These are phyloP conservation scores for Plantago coronopus DNA, from an alignment of 305 asterid genomes.

Conservation along the genomic window DNA sequence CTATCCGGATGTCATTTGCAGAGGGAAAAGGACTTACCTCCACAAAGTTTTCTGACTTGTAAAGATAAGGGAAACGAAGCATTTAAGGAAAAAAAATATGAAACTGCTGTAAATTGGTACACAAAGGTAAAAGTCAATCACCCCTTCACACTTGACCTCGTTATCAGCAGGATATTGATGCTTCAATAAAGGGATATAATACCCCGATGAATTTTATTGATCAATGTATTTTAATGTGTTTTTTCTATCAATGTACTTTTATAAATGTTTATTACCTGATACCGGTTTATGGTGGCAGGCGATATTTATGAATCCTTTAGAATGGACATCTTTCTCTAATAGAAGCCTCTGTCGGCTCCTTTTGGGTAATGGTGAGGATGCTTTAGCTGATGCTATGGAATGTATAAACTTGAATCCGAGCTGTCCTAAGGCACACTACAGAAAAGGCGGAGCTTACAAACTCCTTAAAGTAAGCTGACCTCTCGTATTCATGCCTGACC, in stretches of 20 bases:
- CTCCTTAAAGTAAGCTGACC: not conserved
- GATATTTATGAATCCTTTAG: not conserved
- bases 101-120: slow-evolving; percentile 26
- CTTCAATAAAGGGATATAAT: too few relatives aligned
- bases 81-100: slow-evolving; percentile 3
- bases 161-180: too few relatives aligned
- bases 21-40: too few relatives aligned
- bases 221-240: too few relatives aligned
- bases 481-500: too few relatives aligned
- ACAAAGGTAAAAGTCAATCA: not conserved
- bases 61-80: slow-evolving; percentile 22
- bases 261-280: too few relatives aligned
- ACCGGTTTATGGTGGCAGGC: not conserved
- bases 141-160: too few relatives aligned
- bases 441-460: not conserved
- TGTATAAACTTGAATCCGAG: not conserved
- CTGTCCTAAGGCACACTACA: not conserved
- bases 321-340: not conserved
- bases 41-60: not conserved
- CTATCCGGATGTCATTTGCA: not conserved
- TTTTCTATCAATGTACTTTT: too few relatives aligned
- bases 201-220: too few relatives aligned
- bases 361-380: not conserved
- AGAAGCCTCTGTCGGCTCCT: not conserved
- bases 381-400: not conserved